These are phyloP conservation scores for Neonectria magnoliae DNA, from an alignment of 2,329 filamentous ascomycete genomes.

Conservation along the genomic window DNA sequence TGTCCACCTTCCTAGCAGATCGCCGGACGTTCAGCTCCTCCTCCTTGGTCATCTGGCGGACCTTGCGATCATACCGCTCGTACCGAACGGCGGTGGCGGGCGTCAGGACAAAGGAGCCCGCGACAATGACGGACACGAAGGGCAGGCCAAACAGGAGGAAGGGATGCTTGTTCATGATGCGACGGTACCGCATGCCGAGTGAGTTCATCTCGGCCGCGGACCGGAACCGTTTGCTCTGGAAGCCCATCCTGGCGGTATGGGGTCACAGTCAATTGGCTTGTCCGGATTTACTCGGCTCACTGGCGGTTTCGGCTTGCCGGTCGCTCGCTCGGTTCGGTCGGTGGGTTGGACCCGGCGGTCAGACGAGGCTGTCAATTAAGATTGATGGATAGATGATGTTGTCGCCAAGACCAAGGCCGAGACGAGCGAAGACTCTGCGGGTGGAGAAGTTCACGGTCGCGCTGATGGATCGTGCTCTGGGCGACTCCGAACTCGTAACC, in stretches of 20 bases:
- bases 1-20: conserved; percentile 75
- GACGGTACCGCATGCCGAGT: conserved; percentile 81
- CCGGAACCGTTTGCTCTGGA: conserved; percentile 77
- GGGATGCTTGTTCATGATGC: conserved; percentile 78
- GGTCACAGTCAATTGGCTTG: background rate
- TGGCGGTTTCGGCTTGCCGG: background rate
- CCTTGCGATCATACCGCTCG: conserved; percentile 90
- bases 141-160: conserved; percentile 95
- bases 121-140: conserved; percentile 89
- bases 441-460: background rate
- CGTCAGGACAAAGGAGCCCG: conserved; percentile 92
- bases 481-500: background rate
- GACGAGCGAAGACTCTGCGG: background rate
- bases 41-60: conserved; percentile 84
- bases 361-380: conserved; percentile 4
- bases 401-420: conserved; percentile 3
- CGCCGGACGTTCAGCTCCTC: conserved; percentile 86
- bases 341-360: background rate
- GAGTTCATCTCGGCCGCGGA: conserved; percentile 72
- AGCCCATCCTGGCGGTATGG: conserved; percentile 54
- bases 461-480: background rate
- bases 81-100: conserved; percentile 94
- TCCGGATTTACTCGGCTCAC: background rate
- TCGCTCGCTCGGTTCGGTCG: conserved; percentile 1
- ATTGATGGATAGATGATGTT: conserved; percentile 16